Evolutionary conservation across 805 yeast genomes (phyloP), one percentile per base, ranked within the genome.

Genomic region (Ogataea naganishii): DNA sequence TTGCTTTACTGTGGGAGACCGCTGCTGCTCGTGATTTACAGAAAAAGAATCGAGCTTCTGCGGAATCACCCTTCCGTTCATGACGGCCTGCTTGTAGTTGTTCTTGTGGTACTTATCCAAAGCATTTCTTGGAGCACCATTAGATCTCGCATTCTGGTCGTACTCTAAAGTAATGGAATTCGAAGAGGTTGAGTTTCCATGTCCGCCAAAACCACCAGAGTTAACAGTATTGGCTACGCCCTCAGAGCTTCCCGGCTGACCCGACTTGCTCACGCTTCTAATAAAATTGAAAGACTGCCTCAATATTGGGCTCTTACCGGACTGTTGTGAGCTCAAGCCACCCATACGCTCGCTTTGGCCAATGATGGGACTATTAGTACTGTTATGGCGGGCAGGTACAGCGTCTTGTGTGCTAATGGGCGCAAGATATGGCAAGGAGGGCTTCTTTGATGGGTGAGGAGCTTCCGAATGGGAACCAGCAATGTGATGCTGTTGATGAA

Each of bases 1-100:
- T 15, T 28, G 26, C 4, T n/a, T 18, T 20, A 19, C 23, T 12
- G 13, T 14, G 15, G 30, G 30, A 6, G 30, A 18, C 8, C 24
- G 6, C 21, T 27, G 24, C 11, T 11, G 15, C 7, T 25, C 7
- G 16, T n/a, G 13, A 15, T 7, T 11, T 25, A 19, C 14, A 16
- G 15, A 16, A 7, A 22, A 8, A 39, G 62, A 47, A 15, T 67
- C 71, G 22, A 51, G 49, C 38, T 62, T 67, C 39, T 66, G 74
- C 4, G 73, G 68, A 25, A 59, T 56, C 10, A 63, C 54, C 27
- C 73, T 49, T 3, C 71, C 68, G 29, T 63, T 60, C 15, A 58
- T 42, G 2, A 69, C 58, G 23, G 57, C 53, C 29, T 58, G 59
- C 23, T 57, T 58, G 16, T 37, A 31, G 10, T 37, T 43, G 17